Conservation (phyloP, 2,329 filamentous ascomycete genomes). For the Trichoderma aggressivum region DNA sequence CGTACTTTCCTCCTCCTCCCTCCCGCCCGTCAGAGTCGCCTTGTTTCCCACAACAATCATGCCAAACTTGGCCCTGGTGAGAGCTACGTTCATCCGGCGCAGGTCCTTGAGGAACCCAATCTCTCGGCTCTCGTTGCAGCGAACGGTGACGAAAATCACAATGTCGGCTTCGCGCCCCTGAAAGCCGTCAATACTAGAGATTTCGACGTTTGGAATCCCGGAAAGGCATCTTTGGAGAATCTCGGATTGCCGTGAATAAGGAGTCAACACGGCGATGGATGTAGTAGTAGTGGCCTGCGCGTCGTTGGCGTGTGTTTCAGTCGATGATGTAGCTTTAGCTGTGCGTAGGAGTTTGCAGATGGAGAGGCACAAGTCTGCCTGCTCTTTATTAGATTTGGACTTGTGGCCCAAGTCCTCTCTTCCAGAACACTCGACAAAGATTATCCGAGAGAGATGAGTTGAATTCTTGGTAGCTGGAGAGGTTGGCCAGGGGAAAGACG, state of each 20-base stretch:
- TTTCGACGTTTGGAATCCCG: constrained; percentile 29
- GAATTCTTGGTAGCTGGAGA: constrained; percentile 19
- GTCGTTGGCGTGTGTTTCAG: background rate
- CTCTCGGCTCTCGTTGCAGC: constrained; percentile 38
- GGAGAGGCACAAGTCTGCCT: constrained; percentile 34
- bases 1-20: constrained; percentile 15
- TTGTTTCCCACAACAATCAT: constrained; percentile 33
- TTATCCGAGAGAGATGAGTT: constrained; percentile 17
- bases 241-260: constrained; percentile 38
- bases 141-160: constrained; percentile 41
- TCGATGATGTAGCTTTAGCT: background rate
- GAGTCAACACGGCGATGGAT: constrained; percentile 39
- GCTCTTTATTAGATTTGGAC: constrained; percentile 39
- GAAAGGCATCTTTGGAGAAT: constrained; percentile 27
- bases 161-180: constrained; percentile 44
- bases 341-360: constrained; percentile 32
- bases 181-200: constrained; percentile 42
- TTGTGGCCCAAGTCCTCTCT: constrained; percentile 37
- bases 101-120: constrained; percentile 42
- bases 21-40: constrained; percentile 28
- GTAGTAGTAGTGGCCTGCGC: background rate
- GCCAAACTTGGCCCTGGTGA: constrained; percentile 36
- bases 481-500: constrained; percentile 20
- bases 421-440: constrained; percentile 37
- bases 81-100: constrained; percentile 40